Base-by-base conservation (phyloP, 345 rosid species). In the Kernera saxatilis region DNA sequence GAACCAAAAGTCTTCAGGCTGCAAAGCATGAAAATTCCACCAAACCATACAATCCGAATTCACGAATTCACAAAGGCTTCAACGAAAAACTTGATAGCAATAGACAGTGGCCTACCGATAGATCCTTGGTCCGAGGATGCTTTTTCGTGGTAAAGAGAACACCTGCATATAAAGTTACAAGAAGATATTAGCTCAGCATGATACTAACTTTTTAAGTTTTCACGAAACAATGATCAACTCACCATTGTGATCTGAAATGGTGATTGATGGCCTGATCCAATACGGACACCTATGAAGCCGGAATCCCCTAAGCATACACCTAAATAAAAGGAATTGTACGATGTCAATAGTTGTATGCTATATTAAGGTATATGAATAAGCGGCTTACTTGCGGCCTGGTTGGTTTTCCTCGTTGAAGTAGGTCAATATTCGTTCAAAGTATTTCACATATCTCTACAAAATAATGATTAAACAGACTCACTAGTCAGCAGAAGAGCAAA, bases 1-100 rank as follows among this genome's bases (percentile, higher is more conserved):
- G 80, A 90, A 90, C 96, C 96, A 90, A 71, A 80, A 83, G 72
- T 90, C 93, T 81, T 90, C 96, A 4, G 96, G 80, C 96, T 90
- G 85, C 62, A 66, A 74, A 69, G 5, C 40, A 11, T 55, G 15
- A 29, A 66, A 69, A 26, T 44, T 61, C 15, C 39, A 75, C 26
- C 57, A 15, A 57, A 57, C 14, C n/a, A 25, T 32, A 53, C 14
- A 53, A 13, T 15, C 17, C 18, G 18, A 50, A 60, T 52, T 53
- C 40, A 57, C 18, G 18, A 50, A 60, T 52, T 53, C 40, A 57
- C 49, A 71, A 59, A 57, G 40, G 11, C 39, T 32, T 53, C 1
- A 19, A 53, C 18, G 21, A 54, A 35, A 72, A n/a, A 21, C 39
- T 39, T 9, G 43, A 27, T 30, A 46, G 52, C 59, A 52, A 44